A percentile compares a stretch with the other conserved stretches of the same genome.
phyloP scores from a whole-genome alignment of 176 grass and related monocot species.

The Oryza australiensis region DNA sequence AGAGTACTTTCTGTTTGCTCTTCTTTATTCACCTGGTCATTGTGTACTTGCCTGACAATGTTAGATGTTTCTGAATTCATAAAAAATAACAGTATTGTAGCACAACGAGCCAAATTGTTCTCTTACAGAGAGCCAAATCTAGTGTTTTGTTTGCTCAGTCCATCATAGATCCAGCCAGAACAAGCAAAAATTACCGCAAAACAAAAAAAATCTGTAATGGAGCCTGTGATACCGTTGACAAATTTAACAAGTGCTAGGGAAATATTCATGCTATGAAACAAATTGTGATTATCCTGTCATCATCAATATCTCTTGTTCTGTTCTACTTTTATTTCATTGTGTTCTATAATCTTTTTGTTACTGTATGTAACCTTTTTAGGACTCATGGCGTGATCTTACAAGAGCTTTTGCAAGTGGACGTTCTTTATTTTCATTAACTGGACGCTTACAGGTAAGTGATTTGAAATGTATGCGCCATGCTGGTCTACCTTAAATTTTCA shows the following conservation, averaged over 20 bases:
- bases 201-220: conserved; percentile 22
- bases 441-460: conserved; percentile 77
- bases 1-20: not conserved
- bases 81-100: not conserved
- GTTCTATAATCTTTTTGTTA: conserved; percentile 20
- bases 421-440: conserved; percentile 82
- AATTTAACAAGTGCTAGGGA: not conserved
- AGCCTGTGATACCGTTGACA: not conserved
- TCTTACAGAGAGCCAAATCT: not conserved
- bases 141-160: not conserved
- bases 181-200: not conserved
- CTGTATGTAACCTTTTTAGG: conserved; percentile 45
- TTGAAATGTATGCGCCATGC: conserved; percentile 14
- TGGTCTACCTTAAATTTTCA: conserved; percentile 19
- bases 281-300: conserved; percentile 13
- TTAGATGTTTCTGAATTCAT: not conserved
- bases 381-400: conserved; percentile 89
- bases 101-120: conserved; percentile 8
- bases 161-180: not conserved
- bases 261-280: not conserved
- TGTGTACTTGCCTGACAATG: conserved; percentile 18
- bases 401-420: conserved; percentile 91
- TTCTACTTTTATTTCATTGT: not conserved
- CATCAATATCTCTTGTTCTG: not conserved
- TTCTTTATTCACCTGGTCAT: conserved; percentile 1